Percentiles rank a stretch among this genome's conserved stretches.
These are phyloP conservation scores for Trichoderma sp. DNA, from an alignment of 2,329 filamentous ascomycete species.

Conservation along the genomic window DNA sequence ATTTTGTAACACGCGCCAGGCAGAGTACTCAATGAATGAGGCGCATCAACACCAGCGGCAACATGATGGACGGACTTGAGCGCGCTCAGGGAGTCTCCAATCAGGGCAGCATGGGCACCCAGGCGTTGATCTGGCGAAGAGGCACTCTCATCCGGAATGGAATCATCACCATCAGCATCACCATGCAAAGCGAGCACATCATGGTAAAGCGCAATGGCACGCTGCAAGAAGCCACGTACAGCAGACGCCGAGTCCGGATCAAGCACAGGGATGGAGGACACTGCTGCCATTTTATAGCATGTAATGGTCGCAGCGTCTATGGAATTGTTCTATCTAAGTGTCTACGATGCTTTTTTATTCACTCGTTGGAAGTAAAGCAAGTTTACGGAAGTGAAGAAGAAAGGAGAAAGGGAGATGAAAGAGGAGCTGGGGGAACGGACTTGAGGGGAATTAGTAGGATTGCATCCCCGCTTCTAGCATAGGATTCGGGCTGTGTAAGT, in stretches of 20 bases:
- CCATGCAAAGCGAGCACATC: constrained; percentile 11
- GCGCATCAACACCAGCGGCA: not conserved
- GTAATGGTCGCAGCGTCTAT: constrained; percentile 30
- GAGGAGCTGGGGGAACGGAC: not conserved
- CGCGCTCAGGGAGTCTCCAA: not conserved
- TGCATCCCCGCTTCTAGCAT: constrained; percentile 10
- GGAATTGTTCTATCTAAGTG: constrained; percentile 20
- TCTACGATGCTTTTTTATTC: not conserved
- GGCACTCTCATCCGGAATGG: not conserved
- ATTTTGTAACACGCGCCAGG: constrained; percentile 29
- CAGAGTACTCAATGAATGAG: not conserved
- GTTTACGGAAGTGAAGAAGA: not conserved
- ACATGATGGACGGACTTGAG: not conserved
- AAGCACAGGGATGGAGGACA: not conserved
- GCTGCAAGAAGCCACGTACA: constrained; percentile 27
- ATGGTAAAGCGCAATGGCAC: constrained; percentile 22
- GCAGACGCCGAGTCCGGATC: constrained; percentile 14
- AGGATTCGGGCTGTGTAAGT: not conserved
- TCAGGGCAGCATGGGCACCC: not conserved
- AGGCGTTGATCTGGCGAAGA: not conserved
- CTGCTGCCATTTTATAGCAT: constrained; percentile 38
- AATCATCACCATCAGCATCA: not conserved
- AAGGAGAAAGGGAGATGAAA: not conserved
- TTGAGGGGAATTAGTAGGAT: not conserved
- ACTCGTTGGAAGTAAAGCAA: not conserved